These are phyloP conservation scores for Ambrosia artemisiifolia DNA, from an alignment of 129 eudicot genomes.

Conservation along the genomic window DNA sequence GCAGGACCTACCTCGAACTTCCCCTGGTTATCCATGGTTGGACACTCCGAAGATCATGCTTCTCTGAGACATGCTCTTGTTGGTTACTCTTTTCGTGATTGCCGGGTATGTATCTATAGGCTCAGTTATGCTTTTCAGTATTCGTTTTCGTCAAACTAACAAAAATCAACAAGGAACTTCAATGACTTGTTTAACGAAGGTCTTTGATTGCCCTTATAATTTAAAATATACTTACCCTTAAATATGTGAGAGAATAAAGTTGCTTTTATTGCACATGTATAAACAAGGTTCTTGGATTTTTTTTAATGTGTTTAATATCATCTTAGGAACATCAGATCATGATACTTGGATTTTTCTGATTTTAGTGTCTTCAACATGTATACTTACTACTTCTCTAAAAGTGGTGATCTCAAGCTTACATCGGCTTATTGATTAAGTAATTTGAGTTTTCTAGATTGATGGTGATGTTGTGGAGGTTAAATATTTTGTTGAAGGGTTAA, in stretches of 20 bases:
- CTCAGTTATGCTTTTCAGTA: too few relatives aligned
- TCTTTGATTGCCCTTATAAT: neutral
- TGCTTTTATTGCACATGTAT: neutral
- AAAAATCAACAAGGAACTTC: neutral
- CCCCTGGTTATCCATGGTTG: conserved; percentile 98
- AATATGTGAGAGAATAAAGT: neutral
- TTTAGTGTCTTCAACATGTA: too few relatives aligned
- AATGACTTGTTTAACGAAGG: neutral
- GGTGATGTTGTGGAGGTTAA: too few relatives aligned
- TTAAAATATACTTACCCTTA: neutral
- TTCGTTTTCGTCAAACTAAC: neutral
- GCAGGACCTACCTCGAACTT: conserved; percentile 90
- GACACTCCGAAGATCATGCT: conserved; percentile 96
- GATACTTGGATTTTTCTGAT: too few relatives aligned
- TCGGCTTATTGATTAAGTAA: too few relatives aligned
- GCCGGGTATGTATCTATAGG: too few relatives aligned
- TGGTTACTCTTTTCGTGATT: conserved; percentile 92
- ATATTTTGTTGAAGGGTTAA: too few relatives aligned
- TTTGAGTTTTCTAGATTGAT: too few relatives aligned
- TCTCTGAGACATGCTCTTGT: conserved; percentile 95
- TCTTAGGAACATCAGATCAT: too few relatives aligned
- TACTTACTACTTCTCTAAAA: too few relatives aligned
- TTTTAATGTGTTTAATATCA: too few relatives aligned
- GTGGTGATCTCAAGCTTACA: too few relatives aligned
- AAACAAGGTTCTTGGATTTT: neutral